Percentiles rank a stretch among this genome's conserved stretches.
phyloP scores from a whole-genome alignment of 345 rosid genomes.

The Limnanthes douglasii region DNA sequence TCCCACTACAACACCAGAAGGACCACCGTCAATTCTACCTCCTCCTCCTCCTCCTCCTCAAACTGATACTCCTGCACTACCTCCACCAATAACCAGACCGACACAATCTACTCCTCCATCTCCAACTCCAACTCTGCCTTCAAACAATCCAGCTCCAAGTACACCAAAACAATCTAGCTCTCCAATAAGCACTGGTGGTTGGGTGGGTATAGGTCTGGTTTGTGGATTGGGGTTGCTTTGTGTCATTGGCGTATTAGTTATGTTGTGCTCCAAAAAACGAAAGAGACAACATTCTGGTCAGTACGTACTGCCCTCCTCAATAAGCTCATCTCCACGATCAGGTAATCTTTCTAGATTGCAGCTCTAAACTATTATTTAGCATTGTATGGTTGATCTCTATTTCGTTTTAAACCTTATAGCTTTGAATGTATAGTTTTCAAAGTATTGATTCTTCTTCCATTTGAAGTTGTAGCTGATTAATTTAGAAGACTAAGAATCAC shows the following conservation, averaged over 20 bases:
- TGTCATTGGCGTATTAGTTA: conserved; percentile 32
- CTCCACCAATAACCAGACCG: conserved; percentile 19
- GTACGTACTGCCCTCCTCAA: conserved; percentile 49
- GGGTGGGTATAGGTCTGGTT: conserved; percentile 35
- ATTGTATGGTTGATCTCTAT: conserved; percentile 1
- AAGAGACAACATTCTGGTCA: conserved; percentile 43
- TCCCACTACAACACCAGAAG: conserved; percentile 12
- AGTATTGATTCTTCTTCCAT: conserved; percentile 1
- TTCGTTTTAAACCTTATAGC: neutral
- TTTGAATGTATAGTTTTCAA: conserved; percentile 1
- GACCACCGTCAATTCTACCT: conserved; percentile 8
- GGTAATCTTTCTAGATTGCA: conserved; percentile 26
- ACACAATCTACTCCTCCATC: conserved; percentile 25
- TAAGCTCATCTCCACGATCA: conserved; percentile 43
- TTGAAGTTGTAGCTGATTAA: neutral
- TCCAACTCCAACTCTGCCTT: conserved; percentile 10
- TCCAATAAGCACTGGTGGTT: conserved; percentile 22
- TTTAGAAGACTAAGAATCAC: too few species aligned
- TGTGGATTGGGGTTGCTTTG: conserved; percentile 37
- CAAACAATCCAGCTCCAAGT: conserved; percentile 14
- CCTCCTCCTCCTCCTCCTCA: conserved; percentile 10
- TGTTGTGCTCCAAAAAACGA: conserved; percentile 45
- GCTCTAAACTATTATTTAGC: neutral
- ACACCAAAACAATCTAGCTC: conserved; percentile 15
- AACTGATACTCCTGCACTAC: conserved; percentile 16